Evolutionary conservation across 1,284 basidiomycete genomes (phyloP), one percentile per base, ranked within the genome.

Genomic region (Ganoderma lingzhi): DNA sequence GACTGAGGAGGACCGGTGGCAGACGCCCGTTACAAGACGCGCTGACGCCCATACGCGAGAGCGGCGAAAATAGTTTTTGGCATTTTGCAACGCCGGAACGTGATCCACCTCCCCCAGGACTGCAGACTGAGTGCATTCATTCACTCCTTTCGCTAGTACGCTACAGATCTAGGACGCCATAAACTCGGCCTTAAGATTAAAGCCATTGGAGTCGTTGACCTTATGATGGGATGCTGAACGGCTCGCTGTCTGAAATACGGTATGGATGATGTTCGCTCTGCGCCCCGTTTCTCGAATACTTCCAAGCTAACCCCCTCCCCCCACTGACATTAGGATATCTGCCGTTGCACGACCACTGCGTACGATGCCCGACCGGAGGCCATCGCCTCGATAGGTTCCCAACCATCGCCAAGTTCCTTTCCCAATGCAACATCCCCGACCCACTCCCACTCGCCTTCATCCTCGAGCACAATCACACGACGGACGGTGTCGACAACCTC

Each of bases 391-490:
- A 69, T 56, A 5, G 56, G 10, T 9, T 65, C 67, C 17, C 44
- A 35, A 10, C 39, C 39, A 5, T 61, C 39, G 51, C 23, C 23
- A 23, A 23, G 23, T 23, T 53, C 62, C 1, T 64, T 23, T 23
- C 23, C 23, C 23, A 23, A 23, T 23, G 23, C 58, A 1, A 3
- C n/a, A 32, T 42, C 61, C 42, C 9, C 62, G 10, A 39, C 23
- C 32, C 32, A 55, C 35, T 45, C 62, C 44, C 44, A 45, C 44
- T 35, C 42, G 9, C 23, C n/a, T 0, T 63, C 67, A 35, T 69
- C 68, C 23, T 69, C 68, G 2, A 63, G 44, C 28, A n/a, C 42
- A 37, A 65, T 45, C 53, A 60, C 63, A 6, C 39, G 51, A 15
- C 44, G 9, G 2, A 62, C 53, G 1, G 58, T 41, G 14, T 45